Evolutionary conservation across 352 stramenopile genomes (phyloP), one percentile per base, ranked within the genome.

Genomic region (Globisporangium acanthophoron): DNA sequence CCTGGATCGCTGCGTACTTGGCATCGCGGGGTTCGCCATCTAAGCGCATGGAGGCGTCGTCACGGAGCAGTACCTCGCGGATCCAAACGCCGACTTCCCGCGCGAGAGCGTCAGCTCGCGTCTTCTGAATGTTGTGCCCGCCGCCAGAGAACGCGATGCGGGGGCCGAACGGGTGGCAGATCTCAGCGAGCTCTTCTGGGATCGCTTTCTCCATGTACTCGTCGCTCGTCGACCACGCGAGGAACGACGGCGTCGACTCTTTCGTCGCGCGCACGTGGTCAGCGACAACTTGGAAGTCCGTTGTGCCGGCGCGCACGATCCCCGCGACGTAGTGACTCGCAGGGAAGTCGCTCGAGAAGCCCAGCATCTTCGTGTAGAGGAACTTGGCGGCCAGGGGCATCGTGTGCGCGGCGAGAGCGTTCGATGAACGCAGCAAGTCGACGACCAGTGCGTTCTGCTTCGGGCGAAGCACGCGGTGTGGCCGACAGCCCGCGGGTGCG

Each of bases 101-200:
- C 13, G 65, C 68, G 33, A 80, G 51, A 31, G 62, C 35, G 1
- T 78, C 67, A 0, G 72, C 70, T 31, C 72, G 64, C 29, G 75
- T 84, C 69, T 87, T 87, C 50, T 87, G 77, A 40, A 85, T 69
- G 54, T 87, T 87, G 65, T 85, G 77, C 1, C 73, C 77, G 5
- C 74, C 75, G 7, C 54, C 62, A 29, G 44, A 41, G 54, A 83
- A 85, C 13, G 57, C 68, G 20, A 85, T 54, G 15, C 71, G 68
- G 4, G 71, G 69, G 12, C 72, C 70, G 52, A 24, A 35, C 7
- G 56, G 41, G 53, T 72, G 59, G 18, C 74, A 76, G 0, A 68
- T 8, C 39, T 31, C 12, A 5, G 60, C 65, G 0, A 87, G 62
- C 46, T 87, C 70, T 39, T 49, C 29, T 0, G 69, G 66, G 31